Percentiles rank a stretch among this genome's conserved stretches.
These are phyloP conservation scores for Coemansia sp. DNA, from an alignment of 371 early-diverging fungal species.

Conservation along the genomic window DNA sequence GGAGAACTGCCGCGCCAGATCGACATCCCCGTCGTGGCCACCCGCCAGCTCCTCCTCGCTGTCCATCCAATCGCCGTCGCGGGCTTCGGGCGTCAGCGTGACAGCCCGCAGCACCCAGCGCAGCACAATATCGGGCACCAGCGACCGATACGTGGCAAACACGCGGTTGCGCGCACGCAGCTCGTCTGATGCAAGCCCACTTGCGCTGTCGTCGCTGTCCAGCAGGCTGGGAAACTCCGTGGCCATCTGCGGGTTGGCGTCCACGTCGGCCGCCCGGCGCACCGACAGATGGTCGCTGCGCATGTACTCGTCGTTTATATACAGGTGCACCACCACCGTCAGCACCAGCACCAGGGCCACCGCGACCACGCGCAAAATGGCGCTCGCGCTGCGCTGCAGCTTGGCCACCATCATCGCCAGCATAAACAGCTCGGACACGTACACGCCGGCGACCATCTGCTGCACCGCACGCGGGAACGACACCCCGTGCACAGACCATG, in stretches of 20 bases:
- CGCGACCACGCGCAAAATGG: conserved; percentile 58
- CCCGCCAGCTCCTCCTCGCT: background rate
- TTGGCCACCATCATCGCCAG: conserved; percentile 65
- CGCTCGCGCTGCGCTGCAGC: conserved; percentile 50
- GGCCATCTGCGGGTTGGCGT: conserved; percentile 14
- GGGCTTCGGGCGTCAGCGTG: background rate
- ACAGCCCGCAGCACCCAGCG: conserved; percentile 4
- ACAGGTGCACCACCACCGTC: conserved; percentile 55
- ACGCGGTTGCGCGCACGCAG: conserved; percentile 7
- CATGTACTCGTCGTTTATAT: conserved; percentile 61
- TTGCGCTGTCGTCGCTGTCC: conserved; percentile 6
- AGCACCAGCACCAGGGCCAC: conserved; percentile 24
- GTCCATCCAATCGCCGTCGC: background rate
- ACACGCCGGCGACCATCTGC: conserved; percentile 66
- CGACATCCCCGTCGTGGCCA: background rate
- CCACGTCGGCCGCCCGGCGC: conserved; percentile 27
- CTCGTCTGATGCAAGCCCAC: background rate
- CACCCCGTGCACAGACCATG: conserved; percentile 64
- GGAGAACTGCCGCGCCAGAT: conserved; percentile 22
- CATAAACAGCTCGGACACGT: conserved; percentile 65
- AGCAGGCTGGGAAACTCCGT: conserved; percentile 28
- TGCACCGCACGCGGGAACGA: conserved; percentile 65
- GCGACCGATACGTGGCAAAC: conserved; percentile 30
- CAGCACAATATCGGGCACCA: conserved; percentile 18
- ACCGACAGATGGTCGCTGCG: conserved; percentile 66